Conservation (phyloP, 306 rosid species). For the Lathyrus tuberosus region DNA sequence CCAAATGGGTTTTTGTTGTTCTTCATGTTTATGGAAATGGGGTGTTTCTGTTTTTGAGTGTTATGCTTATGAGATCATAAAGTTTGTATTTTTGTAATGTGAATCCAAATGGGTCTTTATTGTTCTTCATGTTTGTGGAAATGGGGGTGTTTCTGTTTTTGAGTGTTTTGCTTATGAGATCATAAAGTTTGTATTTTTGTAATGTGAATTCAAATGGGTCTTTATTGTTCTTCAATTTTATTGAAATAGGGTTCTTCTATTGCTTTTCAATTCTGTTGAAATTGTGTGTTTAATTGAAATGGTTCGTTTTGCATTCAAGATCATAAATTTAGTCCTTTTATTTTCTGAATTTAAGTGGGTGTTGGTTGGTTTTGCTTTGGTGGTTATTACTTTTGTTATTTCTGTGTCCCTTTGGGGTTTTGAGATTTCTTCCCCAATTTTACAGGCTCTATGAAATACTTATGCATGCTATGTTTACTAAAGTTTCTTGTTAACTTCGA, state of each 20-base stretch:
- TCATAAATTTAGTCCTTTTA: not conserved
- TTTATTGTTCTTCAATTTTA: not conserved
- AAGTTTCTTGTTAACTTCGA: not conserved
- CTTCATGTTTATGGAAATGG: not conserved
- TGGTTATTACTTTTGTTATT: too few species aligned
- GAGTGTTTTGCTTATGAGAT: not conserved
- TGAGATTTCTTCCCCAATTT: too few species aligned
- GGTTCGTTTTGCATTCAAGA: not conserved
- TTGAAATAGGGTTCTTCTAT: too few species aligned
- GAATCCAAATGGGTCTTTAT: not conserved
- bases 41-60: not conserved
- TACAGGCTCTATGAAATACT: too few species aligned
- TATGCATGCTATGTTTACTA: too few species aligned
- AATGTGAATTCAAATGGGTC: conserved; percentile 5
- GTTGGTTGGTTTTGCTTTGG: not conserved
- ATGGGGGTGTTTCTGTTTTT: conserved; percentile 7
- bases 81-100: not conserved
- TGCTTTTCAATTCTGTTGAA: not conserved
- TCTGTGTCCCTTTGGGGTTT: too few species aligned
- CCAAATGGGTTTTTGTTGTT: conserved; percentile 13
- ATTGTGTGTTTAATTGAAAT: not conserved
- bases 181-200: not conserved
- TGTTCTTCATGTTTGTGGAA: not conserved
- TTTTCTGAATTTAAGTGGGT: not conserved
- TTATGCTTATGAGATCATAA: not conserved